Conservation (phyloP, 1,284 basidiomycete species). For the Heterobasidion annosum region DNA sequence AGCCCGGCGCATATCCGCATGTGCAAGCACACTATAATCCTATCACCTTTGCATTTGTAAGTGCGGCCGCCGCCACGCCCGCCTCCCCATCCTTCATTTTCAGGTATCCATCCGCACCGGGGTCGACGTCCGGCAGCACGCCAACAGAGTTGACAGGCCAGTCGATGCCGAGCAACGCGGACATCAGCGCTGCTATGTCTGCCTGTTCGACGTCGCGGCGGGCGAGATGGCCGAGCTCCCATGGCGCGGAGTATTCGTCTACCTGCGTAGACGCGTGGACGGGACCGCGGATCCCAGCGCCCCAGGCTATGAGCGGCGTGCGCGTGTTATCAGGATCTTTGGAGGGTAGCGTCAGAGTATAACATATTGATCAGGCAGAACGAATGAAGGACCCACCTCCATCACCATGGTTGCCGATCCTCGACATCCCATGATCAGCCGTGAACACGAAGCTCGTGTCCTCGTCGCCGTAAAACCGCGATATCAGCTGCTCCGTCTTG, state of each 20-base stretch:
- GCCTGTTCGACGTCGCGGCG: slow-evolving; percentile 80
- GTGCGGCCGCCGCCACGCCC: slow-evolving; percentile 44
- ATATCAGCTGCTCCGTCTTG: slow-evolving; percentile 55
- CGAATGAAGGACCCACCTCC: slow-evolving; percentile 42
- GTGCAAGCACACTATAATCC: not conserved
- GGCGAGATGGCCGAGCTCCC: slow-evolving; percentile 46
- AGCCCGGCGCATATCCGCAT: not conserved
- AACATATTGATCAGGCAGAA: not conserved
- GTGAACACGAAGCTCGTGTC: slow-evolving; percentile 81
- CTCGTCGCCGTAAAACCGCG: slow-evolving; percentile 57
- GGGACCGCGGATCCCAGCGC: slow-evolving; percentile 65
- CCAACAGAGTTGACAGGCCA: slow-evolving; percentile 78
- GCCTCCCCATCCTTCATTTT: slow-evolving; percentile 23
- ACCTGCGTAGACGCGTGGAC: slow-evolving; percentile 36
- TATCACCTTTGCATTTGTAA: slow-evolving; percentile 61
- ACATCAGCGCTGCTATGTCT: slow-evolving; percentile 77
- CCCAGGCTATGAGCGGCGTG: slow-evolving; percentile 83
- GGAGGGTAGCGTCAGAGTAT: not conserved
- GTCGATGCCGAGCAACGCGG: slow-evolving; percentile 56
- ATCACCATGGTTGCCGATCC: slow-evolving; percentile 86
- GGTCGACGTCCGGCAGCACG: slow-evolving; percentile 60
- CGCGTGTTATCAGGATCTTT: slow-evolving; percentile 83
- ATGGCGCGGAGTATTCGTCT: slow-evolving; percentile 59
- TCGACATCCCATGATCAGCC: slow-evolving; percentile 88
- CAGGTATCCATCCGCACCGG: slow-evolving; percentile 47